Base-by-base conservation (phyloP, 164 flowering plant species). In the Umbellularia californica region DNA sequence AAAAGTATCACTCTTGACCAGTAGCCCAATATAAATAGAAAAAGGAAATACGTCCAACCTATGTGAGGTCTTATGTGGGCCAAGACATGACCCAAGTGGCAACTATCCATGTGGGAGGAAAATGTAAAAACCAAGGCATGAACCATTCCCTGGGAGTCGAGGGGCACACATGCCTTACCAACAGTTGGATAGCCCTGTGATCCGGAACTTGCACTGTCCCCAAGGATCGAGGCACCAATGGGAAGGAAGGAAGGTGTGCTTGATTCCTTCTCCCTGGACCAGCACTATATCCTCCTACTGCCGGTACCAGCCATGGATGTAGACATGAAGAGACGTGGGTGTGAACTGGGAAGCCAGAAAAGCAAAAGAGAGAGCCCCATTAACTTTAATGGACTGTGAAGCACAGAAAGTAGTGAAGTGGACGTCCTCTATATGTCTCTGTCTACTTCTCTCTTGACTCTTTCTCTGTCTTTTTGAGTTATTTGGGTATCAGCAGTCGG, bases 1-100 rank as follows among this genome's bases (percentile, higher is more conserved):
- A 3, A 5, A 55, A 55, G 0, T 13, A 14, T 55, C 60, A 14
- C 60, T 20, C 60, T 1, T 3, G 0, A 15, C n/a, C 6, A 55
- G 0, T 12, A 55, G n/a, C 3, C 60, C 0, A 55, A 9, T 9
- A 9, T 1, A n/a, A 35, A 0, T 9, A 5, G 5, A 0, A 5
- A 5, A 0, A n/a, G n/a, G n/a, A n/a, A n/a, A n/a, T n/a, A n/a
- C n/a, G 7, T 35, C 10, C 0, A 7, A 1, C 9, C 47, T 0
- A 41, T 41, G 7, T 41, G 47, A 41, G 47, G 2, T 7, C 47
- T 55, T 55, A 20, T 15, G n/a, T 14, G 60, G 7, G 20, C 5
- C n/a, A 17, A 3, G n/a, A 2, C 20, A 2, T 55, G 7, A 17
- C 20, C 60, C n/a, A 20, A 17, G 60, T 55, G 1, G 60, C n/a